Evolutionary conservation across 2,329 filamentous ascomycete genomes (phyloP).

Genomic region (Nothopassalora personata): DNA sequence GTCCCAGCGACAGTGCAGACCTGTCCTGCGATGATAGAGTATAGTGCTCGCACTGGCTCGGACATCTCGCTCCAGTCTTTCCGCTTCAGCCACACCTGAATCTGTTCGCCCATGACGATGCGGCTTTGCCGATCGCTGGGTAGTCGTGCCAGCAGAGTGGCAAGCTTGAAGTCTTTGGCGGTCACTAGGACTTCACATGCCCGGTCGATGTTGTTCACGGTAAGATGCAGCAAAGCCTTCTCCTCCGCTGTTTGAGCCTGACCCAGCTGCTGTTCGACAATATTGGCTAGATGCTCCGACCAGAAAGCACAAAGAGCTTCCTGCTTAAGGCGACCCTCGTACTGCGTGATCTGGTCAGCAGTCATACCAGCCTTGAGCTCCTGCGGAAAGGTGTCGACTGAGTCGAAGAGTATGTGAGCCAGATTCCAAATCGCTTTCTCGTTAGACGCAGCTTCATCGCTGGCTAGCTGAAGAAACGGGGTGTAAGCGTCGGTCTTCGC

Average conservation of each 20-base stretch:
- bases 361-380: conserved; percentile 36
- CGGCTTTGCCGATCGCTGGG: conserved; percentile 65
- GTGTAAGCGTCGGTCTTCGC: conserved; percentile 47
- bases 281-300: conserved; percentile 42
- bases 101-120: conserved; percentile 70
- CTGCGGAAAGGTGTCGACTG: conserved; percentile 36
- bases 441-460: conserved; percentile 39
- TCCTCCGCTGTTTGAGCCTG: conserved; percentile 66
- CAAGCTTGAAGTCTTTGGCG: conserved; percentile 75
- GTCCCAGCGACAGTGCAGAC: conserved; percentile 77
- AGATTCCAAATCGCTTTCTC: conserved; percentile 81
- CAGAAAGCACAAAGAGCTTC: conserved; percentile 64
- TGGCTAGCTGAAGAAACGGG: conserved; percentile 45
- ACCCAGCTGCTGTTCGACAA: conserved; percentile 44
- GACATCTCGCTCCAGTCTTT: conserved; percentile 84
- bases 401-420: conserved; percentile 79
- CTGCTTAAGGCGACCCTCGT: conserved; percentile 40
- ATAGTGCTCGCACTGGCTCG: conserved; percentile 76
- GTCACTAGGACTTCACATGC: conserved; percentile 76
- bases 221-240: conserved; percentile 74
- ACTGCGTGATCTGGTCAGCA: conserved; percentile 38
- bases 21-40: conserved; percentile 83
- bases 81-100: conserved; percentile 76
- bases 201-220: conserved; percentile 71
- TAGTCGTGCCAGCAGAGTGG: conserved; percentile 76